Conservation (phyloP, 352 stramenopile genomes). For the Pythium insidiosum region DNA sequence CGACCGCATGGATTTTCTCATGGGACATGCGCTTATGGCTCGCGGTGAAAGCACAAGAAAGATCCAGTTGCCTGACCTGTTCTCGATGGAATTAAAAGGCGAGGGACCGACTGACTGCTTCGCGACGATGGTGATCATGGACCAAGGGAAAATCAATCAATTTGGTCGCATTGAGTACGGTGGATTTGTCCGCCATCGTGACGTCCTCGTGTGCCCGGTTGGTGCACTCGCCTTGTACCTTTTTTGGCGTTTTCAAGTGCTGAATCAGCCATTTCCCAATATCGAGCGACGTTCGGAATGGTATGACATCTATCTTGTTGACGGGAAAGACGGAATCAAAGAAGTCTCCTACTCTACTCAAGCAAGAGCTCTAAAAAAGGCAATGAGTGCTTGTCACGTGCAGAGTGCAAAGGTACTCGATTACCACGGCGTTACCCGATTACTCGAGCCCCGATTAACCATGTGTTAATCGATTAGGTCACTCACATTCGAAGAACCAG, state of each 20-base stretch:
- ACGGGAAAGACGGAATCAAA: neutral
- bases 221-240: neutral
- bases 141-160: constrained; percentile 4
- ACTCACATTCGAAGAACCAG: constrained; percentile 2
- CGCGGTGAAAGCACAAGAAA: constrained; percentile 1
- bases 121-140: constrained; percentile 1
- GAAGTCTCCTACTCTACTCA: no score
- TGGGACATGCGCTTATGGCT: neutral
- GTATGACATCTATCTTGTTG: neutral
- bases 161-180: constrained; percentile 5
- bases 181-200: neutral
- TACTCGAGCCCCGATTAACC: no score
- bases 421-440: no score
- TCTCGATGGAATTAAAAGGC: neutral
- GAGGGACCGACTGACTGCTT: neutral
- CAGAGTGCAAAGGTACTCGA: no score
- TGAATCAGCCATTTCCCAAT: neutral
- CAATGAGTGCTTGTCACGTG: no score
- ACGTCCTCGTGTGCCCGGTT: constrained; percentile 2
- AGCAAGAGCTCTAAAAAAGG: no score
- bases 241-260: neutral
- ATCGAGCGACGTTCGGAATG: neutral
- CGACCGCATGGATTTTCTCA: neutral
- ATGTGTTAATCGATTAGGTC: no score
- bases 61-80: constrained; percentile 3